A percentile compares a stretch with the other conserved stretches of the same genome.
These are phyloP conservation scores for Geranium rotundifolium DNA, from an alignment of 345 rosid species.

Conservation along the genomic window DNA sequence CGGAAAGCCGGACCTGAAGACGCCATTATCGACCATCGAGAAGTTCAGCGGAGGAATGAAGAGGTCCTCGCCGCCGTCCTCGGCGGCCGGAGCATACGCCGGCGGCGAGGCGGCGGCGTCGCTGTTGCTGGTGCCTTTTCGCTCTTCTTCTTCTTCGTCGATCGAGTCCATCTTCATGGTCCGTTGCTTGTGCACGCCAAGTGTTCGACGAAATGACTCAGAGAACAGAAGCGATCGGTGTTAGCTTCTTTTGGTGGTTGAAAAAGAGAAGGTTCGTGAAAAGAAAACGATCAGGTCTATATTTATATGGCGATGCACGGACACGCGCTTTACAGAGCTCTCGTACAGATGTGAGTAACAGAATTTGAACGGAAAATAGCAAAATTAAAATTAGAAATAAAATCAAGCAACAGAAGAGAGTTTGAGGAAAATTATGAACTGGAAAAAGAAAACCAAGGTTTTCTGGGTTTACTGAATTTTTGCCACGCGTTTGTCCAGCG, in stretches of 20 bases:
- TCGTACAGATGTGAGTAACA: too few species aligned
- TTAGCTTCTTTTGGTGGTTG: not conserved
- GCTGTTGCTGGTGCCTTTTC: not conserved
- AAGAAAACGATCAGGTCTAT: not conserved
- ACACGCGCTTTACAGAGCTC: not conserved
- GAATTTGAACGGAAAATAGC: not conserved
- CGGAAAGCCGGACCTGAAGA: constrained; percentile 95
- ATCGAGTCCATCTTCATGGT: not conserved
- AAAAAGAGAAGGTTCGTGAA: not conserved
- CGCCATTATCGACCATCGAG: constrained; percentile 85
- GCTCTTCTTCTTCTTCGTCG: not conserved
- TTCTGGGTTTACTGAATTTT: not conserved
- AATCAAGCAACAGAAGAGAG: not conserved
- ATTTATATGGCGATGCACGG: not conserved
- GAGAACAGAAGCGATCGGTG: not conserved
- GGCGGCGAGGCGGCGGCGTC: constrained; percentile 9
- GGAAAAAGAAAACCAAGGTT: not conserved
- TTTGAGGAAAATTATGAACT: not conserved
- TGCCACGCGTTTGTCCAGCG: not conserved
- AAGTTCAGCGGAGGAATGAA: constrained; percentile 81
- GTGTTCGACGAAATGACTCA: not conserved
- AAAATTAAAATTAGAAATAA: not conserved
- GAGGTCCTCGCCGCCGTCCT: constrained; percentile 27
- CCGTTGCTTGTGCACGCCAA: not conserved
- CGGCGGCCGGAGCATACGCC: constrained; percentile 16